Percentiles rank a stretch among this genome's conserved stretches.
phyloP scores from a whole-genome alignment of 805 yeast species.

The Wickerhamiella brachini region DNA sequence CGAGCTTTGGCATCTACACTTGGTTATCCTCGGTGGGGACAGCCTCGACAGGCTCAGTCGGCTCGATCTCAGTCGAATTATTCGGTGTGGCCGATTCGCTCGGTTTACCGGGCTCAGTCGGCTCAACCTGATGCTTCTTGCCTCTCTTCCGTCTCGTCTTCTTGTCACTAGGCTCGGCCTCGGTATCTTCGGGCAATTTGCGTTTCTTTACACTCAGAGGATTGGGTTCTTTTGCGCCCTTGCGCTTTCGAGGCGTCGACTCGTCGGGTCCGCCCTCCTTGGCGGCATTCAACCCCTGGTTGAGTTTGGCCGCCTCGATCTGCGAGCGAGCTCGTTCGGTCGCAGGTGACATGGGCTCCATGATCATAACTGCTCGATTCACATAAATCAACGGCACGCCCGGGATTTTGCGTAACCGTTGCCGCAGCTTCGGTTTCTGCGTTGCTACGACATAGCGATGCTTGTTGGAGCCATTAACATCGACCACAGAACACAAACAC shows the following conservation, averaged over 20 bases:
- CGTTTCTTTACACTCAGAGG: slow-evolving; percentile 82
- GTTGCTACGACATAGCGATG: slow-evolving; percentile 85
- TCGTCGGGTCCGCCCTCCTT: slow-evolving; percentile 10
- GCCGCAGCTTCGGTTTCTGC: slow-evolving; percentile 60
- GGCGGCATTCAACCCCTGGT: slow-evolving; percentile 65
- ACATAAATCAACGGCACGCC: slow-evolving; percentile 84
- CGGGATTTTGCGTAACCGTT: slow-evolving; percentile 57
- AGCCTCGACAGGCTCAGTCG: no score
- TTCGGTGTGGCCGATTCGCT: no score
- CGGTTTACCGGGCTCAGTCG: background rate
- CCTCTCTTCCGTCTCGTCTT: slow-evolving; percentile 14
- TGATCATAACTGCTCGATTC: slow-evolving; percentile 83
- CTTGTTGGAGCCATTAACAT: slow-evolving; percentile 39
- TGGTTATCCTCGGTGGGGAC: background rate
- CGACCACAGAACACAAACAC: slow-evolving; percentile 48
- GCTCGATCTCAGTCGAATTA: background rate
- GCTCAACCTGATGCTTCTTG: slow-evolving; percentile 5
- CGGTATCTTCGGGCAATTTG: slow-evolving; percentile 24
- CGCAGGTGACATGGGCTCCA: slow-evolving; percentile 82
- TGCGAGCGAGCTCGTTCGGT: slow-evolving; percentile 37
- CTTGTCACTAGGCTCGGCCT: slow-evolving; percentile 4
- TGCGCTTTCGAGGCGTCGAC: slow-evolving; percentile 17
- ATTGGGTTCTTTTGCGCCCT: slow-evolving; percentile 61
- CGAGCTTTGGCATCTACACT: no score
- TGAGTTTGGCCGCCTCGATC: slow-evolving; percentile 55